Evolutionary conservation across 805 yeast genomes (phyloP).

Genomic region (Metschnikowia koreensis): DNA sequence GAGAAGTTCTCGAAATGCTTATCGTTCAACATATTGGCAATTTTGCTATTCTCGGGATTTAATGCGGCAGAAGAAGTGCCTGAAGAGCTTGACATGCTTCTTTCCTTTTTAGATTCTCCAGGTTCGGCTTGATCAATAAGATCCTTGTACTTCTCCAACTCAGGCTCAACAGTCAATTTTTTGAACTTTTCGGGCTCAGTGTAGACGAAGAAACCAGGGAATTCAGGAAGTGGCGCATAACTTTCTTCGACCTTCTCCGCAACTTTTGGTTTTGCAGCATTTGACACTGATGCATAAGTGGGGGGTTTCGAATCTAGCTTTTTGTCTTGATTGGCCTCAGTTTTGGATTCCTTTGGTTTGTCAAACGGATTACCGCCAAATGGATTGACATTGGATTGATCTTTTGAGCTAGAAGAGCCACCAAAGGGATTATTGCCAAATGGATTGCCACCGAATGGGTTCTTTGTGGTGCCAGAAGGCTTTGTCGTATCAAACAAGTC

Average conservation of each 20-base stretch:
- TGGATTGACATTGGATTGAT: constrained; percentile 17
- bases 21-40: constrained; percentile 64
- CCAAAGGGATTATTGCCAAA: constrained; percentile 28
- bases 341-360: not conserved
- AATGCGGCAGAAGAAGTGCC: constrained; percentile 16
- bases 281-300: constrained; percentile 8
- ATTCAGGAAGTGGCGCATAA: constrained; percentile 40
- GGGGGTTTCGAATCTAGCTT: constrained; percentile 1
- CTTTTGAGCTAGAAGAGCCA: not conserved
- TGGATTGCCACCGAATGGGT: constrained; percentile 43
- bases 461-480: constrained; percentile 17
- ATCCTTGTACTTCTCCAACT: constrained; percentile 42
- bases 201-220: constrained; percentile 65
- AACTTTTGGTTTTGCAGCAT: not conserved
- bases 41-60: constrained; percentile 23
- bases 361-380: constrained; percentile 14
- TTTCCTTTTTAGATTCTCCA: constrained; percentile 16
- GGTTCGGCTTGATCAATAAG: constrained; percentile 52
- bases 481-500: constrained; percentile 30
- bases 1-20: constrained; percentile 77
- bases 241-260: not conserved
- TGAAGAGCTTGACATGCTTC: constrained; percentile 17
- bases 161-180: constrained; percentile 52
- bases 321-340: constrained; percentile 4
- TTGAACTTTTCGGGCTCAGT: constrained; percentile 70